phyloP scores from a whole-genome alignment of 192 early-diverging fungal genomes.

The Coemansia sp. region DNA sequence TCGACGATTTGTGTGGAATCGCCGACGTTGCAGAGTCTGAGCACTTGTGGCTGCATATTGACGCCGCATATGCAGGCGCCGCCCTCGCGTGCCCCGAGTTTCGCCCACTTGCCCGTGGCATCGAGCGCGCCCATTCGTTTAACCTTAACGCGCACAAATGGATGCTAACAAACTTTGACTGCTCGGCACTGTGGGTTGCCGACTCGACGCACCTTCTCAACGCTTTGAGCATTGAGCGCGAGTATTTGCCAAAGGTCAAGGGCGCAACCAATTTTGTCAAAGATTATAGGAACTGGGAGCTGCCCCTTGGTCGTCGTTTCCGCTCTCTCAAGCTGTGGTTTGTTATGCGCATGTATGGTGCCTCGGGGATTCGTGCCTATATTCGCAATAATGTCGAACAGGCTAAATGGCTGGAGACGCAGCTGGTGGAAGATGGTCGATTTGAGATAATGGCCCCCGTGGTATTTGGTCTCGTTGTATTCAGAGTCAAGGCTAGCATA shows the following conservation, averaged over 20 bases:
- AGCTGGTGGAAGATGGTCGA: conserved; percentile 41
- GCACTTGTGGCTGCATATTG: conserved; percentile 64
- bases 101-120: conserved; percentile 47
- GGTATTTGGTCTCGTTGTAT: conserved; percentile 54
- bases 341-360: conserved; percentile 61
- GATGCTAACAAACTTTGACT: conserved; percentile 67
- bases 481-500: conserved; percentile 45
- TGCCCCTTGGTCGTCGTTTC: conserved; percentile 61
- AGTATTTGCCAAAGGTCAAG: conserved; percentile 52
- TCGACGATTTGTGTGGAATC: conserved; percentile 61
- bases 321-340: conserved; percentile 68
- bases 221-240: conserved; percentile 57
- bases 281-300: conserved; percentile 62
- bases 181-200: conserved; percentile 62
- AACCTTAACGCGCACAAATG: conserved; percentile 67
- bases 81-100: conserved; percentile 63
- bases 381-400: conserved; percentile 50
- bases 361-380: conserved; percentile 53
- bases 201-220: conserved; percentile 51
- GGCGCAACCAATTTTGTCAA: conserved; percentile 40
- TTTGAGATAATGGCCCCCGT: conserved; percentile 51
- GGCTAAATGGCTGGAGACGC: conserved; percentile 39
- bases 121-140: conserved; percentile 62
- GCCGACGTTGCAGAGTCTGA: conserved; percentile 45
- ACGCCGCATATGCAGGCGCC: conserved; percentile 65